phyloP scores from a whole-genome alignment of 371 early-diverging fungal genomes.

The Apophysomyces elegans region DNA sequence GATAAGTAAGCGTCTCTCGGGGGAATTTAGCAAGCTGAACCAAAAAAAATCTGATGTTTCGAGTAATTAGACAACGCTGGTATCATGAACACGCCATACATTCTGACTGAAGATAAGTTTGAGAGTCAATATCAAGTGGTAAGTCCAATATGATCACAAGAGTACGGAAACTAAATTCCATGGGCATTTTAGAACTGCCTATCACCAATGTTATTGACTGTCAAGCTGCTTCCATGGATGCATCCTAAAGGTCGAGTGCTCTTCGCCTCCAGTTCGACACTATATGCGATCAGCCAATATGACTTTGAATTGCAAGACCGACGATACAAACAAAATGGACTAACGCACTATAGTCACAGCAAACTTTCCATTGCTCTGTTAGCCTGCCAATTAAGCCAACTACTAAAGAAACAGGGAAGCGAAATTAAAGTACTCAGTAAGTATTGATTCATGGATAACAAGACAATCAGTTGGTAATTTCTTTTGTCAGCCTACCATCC shows the following conservation, averaged over 20 bases:
- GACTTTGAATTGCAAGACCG: constrained; percentile 16
- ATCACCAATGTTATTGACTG: constrained; percentile 37
- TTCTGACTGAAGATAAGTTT: constrained; percentile 64
- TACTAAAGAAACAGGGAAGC: constrained; percentile 7
- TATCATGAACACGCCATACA: constrained; percentile 73
- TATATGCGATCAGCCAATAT: constrained; percentile 31
- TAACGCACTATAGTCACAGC: constrained; percentile 47
- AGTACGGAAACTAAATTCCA: neutral
- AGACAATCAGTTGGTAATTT: neutral
- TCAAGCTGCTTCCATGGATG: constrained; percentile 37
- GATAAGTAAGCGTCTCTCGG: neutral
- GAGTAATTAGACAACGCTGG: constrained; percentile 66
- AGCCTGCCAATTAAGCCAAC: constrained; percentile 16
- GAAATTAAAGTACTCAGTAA: constrained; percentile 26
- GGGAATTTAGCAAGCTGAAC: neutral
- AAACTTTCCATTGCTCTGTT: constrained; percentile 38
- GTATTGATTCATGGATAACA: neutral
- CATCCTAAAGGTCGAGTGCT: constrained; percentile 29
- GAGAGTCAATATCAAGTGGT: constrained; percentile 72
- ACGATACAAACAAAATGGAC: constrained; percentile 32
- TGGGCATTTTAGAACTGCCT: constrained; percentile 35
- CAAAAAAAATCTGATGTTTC: neutral
- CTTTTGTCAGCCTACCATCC: constrained; percentile 44
- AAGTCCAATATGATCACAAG: constrained; percentile 12
- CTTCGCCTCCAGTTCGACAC: constrained; percentile 51